These are phyloP conservation scores for Amylocystis lapponica DNA, from an alignment of 768 basidiomycete species.

Conservation along the genomic window DNA sequence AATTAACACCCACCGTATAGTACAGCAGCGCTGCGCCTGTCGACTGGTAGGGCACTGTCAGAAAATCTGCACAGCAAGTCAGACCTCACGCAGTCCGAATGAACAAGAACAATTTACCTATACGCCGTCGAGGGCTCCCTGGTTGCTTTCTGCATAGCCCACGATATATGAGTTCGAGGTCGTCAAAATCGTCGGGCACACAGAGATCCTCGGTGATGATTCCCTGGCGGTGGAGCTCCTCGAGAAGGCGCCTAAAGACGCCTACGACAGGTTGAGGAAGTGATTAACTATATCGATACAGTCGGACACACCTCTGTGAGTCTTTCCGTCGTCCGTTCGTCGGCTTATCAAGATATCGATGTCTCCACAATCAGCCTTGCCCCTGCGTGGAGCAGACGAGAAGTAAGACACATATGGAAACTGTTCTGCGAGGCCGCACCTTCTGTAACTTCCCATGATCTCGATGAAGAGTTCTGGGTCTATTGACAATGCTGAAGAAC, in stretches of 20 bases:
- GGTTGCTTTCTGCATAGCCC: slow-evolving; percentile 56
- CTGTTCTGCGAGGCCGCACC: slow-evolving; percentile 33
- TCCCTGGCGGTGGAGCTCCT: slow-evolving; percentile 44
- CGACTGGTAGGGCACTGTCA: slow-evolving; percentile 72
- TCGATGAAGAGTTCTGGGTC: slow-evolving; percentile 71
- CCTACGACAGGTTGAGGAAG: slow-evolving; percentile 32
- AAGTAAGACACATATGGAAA: not conserved
- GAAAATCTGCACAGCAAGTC: slow-evolving; percentile 46
- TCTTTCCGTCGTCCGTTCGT: slow-evolving; percentile 61
- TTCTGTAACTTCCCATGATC: slow-evolving; percentile 89
- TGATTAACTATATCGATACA: not conserved
- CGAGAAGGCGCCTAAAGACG: slow-evolving; percentile 53
- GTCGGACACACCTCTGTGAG: slow-evolving; percentile 53
- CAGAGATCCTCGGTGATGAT: slow-evolving; percentile 81
- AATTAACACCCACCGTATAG: slow-evolving; percentile 69
- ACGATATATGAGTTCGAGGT: slow-evolving; percentile 74
- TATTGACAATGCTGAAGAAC: slow-evolving; percentile 52
- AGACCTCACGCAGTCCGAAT: not conserved
- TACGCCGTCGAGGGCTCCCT: slow-evolving; percentile 53
- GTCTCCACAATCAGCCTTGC: slow-evolving; percentile 81
- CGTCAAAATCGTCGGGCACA: slow-evolving; percentile 58
- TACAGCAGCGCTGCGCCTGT: slow-evolving; percentile 88
- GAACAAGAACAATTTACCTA: slow-evolving; percentile 36
- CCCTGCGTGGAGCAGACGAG: slow-evolving; percentile 48
- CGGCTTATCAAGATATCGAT: slow-evolving; percentile 89